Evolutionary conservation across 208 protist species (phyloP).

Genomic region (Trypanosoma rangeli): DNA sequence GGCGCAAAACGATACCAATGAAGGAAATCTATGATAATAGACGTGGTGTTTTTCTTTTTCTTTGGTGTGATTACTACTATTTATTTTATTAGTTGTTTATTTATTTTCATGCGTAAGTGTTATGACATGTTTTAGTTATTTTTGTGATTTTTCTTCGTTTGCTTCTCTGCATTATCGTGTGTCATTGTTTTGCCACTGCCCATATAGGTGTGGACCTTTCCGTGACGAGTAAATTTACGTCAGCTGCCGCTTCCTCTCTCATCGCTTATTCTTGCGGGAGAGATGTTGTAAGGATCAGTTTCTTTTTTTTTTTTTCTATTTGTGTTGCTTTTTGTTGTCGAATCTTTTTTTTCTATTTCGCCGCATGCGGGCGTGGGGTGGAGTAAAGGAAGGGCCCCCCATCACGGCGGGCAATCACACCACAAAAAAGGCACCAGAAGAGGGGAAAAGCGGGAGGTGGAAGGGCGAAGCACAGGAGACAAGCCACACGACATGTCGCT

Average conservation of each 20-base stretch:
- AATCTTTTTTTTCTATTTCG: constrained; percentile 3
- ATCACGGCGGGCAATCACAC: too few species aligned
- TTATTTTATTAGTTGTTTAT: constrained; percentile 9
- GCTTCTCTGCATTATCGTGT: not conserved
- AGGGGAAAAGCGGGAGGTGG: constrained; percentile 9
- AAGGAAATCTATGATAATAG: not conserved
- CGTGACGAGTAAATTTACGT: not conserved
- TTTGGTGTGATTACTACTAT: not conserved
- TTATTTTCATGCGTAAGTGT: constrained; percentile 17
- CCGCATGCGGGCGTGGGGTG: too few species aligned
- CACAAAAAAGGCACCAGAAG: constrained; percentile 12
- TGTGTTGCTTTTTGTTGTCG: constrained; percentile 29
- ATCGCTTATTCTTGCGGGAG: not conserved
- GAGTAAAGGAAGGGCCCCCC: not conserved
- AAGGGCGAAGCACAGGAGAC: not conserved
- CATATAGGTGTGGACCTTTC: not conserved
- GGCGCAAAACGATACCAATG: not conserved
- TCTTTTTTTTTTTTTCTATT: constrained; percentile 11
- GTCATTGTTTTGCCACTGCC: not conserved
- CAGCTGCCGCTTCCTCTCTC: not conserved
- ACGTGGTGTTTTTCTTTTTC: constrained; percentile 2
- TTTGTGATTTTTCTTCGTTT: not conserved
- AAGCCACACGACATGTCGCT: constrained; percentile 27
- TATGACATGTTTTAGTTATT: constrained; percentile 6
- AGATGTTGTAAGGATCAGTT: not conserved